These are phyloP conservation scores for Medicago arabica DNA, from an alignment of 306 rosid genomes.

Conservation along the genomic window DNA sequence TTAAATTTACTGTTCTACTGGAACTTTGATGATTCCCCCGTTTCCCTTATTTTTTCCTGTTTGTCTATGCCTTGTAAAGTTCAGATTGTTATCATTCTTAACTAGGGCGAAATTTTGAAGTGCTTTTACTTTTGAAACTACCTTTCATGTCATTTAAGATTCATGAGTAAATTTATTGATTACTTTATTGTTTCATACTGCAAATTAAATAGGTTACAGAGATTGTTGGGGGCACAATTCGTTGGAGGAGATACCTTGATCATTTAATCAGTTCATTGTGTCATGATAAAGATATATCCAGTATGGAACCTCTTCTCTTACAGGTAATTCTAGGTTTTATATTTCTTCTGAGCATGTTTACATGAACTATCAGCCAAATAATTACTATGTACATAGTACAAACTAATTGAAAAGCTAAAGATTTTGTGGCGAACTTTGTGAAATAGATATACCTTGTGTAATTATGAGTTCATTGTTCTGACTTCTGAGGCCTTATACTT, in stretches of 20 bases:
- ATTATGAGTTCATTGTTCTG: neutral
- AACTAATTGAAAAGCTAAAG: neutral
- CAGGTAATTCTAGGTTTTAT: conserved; percentile 56
- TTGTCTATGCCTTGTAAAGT: neutral
- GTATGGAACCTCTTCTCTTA: conserved; percentile 86
- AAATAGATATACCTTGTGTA: neutral
- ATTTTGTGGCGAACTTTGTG: conserved; percentile 36
- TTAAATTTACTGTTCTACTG: neutral
- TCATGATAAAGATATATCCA: conserved; percentile 62
- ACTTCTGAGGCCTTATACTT: neutral
- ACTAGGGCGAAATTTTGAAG: conserved; percentile 24
- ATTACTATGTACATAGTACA: neutral
- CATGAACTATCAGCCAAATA: conserved; percentile 4
- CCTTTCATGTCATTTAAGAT: conserved; percentile 20
- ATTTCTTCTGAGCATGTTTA: conserved; percentile 17
- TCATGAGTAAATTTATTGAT: conserved; percentile 14
- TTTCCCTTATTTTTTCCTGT: neutral
- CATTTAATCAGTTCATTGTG: conserved; percentile 75
- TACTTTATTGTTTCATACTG: conserved; percentile 9
- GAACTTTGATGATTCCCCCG: neutral
- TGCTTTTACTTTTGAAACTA: conserved; percentile 23
- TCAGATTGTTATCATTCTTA: neutral
- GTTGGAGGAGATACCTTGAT: conserved; percentile 93
- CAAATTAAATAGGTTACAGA: conserved; percentile 70
- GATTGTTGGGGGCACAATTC: conserved; percentile 84